Evolutionary conservation across 257 asterid species (phyloP).

Genomic region (Scutellaria barbata): DNA sequence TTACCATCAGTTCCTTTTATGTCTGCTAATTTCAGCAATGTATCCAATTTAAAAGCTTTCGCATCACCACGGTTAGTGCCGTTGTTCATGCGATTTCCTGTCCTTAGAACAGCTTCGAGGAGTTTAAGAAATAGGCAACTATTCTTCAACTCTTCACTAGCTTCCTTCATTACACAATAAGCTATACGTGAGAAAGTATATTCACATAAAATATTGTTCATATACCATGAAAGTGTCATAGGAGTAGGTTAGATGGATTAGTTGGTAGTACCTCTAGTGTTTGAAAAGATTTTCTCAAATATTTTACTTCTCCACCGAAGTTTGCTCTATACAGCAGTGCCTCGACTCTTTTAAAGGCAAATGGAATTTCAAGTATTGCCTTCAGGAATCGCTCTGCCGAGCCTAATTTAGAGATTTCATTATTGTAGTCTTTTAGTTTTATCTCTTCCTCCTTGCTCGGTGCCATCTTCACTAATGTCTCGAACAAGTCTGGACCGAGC

Average conservation of each 20-base stretch:
- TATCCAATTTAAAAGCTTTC: constrained; percentile 84
- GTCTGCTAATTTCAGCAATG: constrained; percentile 75
- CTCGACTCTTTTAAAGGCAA: constrained; percentile 90
- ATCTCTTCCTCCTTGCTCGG: constrained; percentile 94
- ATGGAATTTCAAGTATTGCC: constrained; percentile 81
- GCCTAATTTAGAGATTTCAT: constrained; percentile 69
- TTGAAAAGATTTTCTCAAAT: constrained; percentile 74
- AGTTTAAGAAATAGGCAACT: constrained; percentile 86
- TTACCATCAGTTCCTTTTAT: constrained; percentile 91
- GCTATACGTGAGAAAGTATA: constrained; percentile 17
- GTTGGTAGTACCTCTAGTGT: constrained; percentile 72
- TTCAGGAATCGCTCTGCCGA: constrained; percentile 84
- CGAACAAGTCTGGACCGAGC: constrained; percentile 82
- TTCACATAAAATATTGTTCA: background rate
- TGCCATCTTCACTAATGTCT: constrained; percentile 94
- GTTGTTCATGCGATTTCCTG: constrained; percentile 86
- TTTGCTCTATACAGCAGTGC: constrained; percentile 82
- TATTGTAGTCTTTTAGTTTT: constrained; percentile 63
- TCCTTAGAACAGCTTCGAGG: constrained; percentile 81
- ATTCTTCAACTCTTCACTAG: constrained; percentile 82
- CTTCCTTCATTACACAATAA: constrained; percentile 59
- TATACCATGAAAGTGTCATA: constrained; percentile 4
- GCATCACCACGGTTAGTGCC: constrained; percentile 92
- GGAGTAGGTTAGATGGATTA: constrained; percentile 26
- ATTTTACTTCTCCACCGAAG: constrained; percentile 78